Percentiles rank a stretch among this genome's conserved stretches.
Evolutionary conservation across 148 eudicot genomes (phyloP).

Genomic region (Drosera capensis): DNA sequence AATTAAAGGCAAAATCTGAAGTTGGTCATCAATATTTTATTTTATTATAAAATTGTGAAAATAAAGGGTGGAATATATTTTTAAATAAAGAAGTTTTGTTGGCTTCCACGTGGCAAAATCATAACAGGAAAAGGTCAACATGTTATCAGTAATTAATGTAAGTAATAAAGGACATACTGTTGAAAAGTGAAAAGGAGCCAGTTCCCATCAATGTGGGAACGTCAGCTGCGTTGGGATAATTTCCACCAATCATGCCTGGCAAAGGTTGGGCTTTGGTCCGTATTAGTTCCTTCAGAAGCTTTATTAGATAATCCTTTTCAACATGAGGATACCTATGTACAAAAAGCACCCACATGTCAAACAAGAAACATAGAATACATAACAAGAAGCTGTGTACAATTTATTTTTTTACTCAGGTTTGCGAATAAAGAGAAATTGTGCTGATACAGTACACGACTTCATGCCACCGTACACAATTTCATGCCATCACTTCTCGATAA

Average conservation of each 20-base stretch:
- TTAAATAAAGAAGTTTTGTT: not conserved
- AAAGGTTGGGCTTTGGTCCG: constrained; percentile 30
- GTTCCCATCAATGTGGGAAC: constrained; percentile 89
- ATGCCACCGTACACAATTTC: not conserved
- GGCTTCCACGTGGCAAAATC: not conserved
- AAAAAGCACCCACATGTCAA: constrained; percentile 6
- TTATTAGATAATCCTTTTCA: constrained; percentile 76
- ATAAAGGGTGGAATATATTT: too few species aligned
- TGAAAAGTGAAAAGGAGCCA: constrained; percentile 78
- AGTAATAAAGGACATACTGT: constrained; percentile 29
- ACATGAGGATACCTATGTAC: constrained; percentile 62
- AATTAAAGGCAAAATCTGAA: constrained; percentile 1
- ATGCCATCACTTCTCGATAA: not conserved
- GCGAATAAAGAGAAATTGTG: too few species aligned
- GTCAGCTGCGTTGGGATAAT: constrained; percentile 60
- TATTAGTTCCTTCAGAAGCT: constrained; percentile 76
- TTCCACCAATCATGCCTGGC: constrained; percentile 24
- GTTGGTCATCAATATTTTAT: too few species aligned
- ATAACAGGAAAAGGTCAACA: not conserved
- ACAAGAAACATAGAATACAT: not conserved
- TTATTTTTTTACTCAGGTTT: too few species aligned
- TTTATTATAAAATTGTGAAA: too few species aligned
- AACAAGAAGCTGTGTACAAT: not conserved
- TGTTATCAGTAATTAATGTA: not conserved
- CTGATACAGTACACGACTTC: not conserved